phyloP scores from a whole-genome alignment of 345 rosid genomes.

The Salix arbutifolia region DNA sequence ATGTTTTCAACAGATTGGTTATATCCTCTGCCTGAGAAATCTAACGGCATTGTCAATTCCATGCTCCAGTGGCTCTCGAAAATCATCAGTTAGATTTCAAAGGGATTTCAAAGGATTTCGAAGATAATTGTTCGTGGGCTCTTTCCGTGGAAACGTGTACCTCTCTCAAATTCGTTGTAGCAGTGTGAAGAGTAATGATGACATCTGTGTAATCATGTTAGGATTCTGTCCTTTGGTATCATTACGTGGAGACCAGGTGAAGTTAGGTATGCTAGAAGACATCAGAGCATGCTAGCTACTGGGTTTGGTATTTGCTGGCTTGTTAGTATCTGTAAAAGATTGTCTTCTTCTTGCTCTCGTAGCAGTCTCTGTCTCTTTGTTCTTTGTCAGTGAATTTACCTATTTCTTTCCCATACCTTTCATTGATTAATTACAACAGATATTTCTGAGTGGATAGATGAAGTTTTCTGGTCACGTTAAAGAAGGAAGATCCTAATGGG shows the following conservation, averaged over 20 bases:
- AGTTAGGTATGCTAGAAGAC: conserved; percentile 15
- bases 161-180: neutral
- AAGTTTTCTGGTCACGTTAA: too few species aligned
- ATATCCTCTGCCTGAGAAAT: conserved; percentile 33
- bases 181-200: conserved; percentile 2
- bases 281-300: conserved; percentile 8
- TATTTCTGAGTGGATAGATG: too few species aligned
- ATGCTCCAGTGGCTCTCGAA: neutral
- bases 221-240: conserved; percentile 12
- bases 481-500: too few species aligned
- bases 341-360: too few species aligned
- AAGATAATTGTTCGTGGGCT: neutral
- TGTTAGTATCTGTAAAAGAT: too few species aligned
- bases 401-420: too few species aligned
- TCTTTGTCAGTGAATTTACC: too few species aligned
- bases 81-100: neutral
- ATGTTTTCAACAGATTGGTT: conserved; percentile 56
- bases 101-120: conserved; percentile 7
- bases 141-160: neutral
- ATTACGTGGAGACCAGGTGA: conserved; percentile 16
- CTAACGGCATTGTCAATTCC: neutral
- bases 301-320: neutral
- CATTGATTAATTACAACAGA: too few species aligned
- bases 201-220: conserved; percentile 9
- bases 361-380: too few species aligned